Base-by-base conservation (phyloP, 1,284 basidiomycete genomes). In the Fomes fomentarius region DNA sequence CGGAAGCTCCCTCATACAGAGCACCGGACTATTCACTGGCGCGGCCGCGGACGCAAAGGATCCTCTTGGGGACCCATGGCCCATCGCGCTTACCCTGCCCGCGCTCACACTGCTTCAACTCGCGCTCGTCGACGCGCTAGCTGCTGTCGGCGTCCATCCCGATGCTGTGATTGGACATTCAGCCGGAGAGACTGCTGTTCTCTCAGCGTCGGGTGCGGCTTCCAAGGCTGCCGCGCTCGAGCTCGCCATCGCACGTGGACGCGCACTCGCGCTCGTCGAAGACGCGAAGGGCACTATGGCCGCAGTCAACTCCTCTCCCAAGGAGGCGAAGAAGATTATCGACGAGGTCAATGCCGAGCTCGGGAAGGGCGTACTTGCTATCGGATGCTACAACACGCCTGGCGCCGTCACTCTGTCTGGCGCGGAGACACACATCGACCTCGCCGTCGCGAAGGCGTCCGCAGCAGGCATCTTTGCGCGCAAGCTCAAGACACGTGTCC, bases 41-140 rank as follows among this genome's bases (percentile, higher is more conserved):
- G 17, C 33, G 3, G 6, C 37, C 15, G 1, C 34, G 31, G 31
- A 47, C 61, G 14, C 33, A 52, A 15, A 40, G 56, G 3, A 52
- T 15, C 31, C 56, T 1, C 61, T 70, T 14, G 70, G 68, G 62
- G 68, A 70, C 8, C 66, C 70, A 4, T 70, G 71, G 55, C 73
- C 72, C 6, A 61, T 70, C 22, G 50, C 52, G 0, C 52, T 76
- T 10, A 76, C 68, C 1, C 63, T 76, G 12, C 71, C 75, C 7
- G 66, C 76, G 0, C 54, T 79, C n/a, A 64, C 73, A 1, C 75
- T 79, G 49, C 50, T 77, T 47, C 78, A 80, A 55, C 73, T 79
- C 6, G 77, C 76, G 0, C 54, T 78, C 3, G 70, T 73, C 45
- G 78, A 80, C 48, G 62, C 75, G 2, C 61, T 80, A 0, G 49